Conservation (phyloP, 768 basidiomycete genomes). For the Dacryopinax primogenitus region DNA sequence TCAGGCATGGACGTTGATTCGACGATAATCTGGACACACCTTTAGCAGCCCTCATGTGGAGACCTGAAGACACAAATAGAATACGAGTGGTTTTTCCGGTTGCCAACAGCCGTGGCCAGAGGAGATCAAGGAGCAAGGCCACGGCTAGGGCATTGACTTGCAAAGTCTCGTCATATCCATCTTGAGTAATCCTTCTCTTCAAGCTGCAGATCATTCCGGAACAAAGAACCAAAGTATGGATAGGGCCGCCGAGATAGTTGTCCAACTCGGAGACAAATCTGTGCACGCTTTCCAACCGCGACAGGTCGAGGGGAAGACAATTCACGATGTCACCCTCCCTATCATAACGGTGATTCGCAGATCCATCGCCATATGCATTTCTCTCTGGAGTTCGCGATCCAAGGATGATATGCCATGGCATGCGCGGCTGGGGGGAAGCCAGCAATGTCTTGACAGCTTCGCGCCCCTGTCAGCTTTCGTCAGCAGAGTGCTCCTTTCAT, state of each 20-base stretch:
- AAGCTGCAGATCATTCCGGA: conserved; percentile 14
- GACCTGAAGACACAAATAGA: conserved; percentile 10
- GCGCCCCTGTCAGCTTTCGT: neutral
- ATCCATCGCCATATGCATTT: neutral
- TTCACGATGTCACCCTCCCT: conserved; percentile 6
- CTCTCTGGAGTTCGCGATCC: neutral
- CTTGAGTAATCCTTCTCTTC: neutral
- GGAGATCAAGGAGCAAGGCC: conserved; percentile 14
- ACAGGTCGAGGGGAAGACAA: conserved; percentile 11
- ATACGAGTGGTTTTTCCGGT: conserved; percentile 9
- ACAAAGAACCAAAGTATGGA: conserved; percentile 15
- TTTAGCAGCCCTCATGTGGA: conserved; percentile 13
- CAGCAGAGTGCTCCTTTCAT: neutral
- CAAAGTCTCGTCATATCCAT: conserved; percentile 16
- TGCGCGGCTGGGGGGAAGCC: neutral
- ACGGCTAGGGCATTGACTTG: conserved; percentile 17
- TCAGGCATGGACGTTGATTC: neutral
- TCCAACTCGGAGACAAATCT: conserved; percentile 10
- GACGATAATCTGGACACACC: conserved; percentile 3
- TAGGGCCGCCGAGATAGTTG: conserved; percentile 10
- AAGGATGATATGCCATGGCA: neutral
- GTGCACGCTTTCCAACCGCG: conserved; percentile 10
- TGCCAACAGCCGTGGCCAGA: conserved; percentile 11
- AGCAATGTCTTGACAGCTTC: neutral
- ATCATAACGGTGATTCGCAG: neutral